A percentile compares a stretch with the other conserved stretches of the same genome.
Evolutionary conservation across 2,329 filamentous ascomycete genomes (phyloP).

Genomic region (Neophaeococcomyces aloes): DNA sequence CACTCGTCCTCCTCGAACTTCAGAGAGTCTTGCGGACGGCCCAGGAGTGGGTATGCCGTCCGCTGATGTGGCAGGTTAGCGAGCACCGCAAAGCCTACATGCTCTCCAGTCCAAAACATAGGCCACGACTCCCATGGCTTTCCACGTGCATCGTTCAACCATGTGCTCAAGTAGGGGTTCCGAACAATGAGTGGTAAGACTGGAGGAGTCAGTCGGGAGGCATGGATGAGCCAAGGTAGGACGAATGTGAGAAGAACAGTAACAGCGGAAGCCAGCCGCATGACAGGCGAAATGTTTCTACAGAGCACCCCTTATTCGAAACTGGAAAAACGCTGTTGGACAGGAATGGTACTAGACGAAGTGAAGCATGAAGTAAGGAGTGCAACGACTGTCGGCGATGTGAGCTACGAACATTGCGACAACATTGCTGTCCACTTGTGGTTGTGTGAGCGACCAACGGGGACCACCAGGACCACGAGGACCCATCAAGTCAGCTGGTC

Average conservation of each 20-base stretch:
- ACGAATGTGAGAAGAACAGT: slow-evolving; percentile 12
- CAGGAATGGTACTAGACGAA: background rate
- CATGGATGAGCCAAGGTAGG: slow-evolving; percentile 8
- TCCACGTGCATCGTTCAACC: slow-evolving; percentile 57
- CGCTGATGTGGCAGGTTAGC: slow-evolving; percentile 51
- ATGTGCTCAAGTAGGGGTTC: slow-evolving; percentile 63
- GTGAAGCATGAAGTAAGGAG: no score
- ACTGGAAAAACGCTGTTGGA: background rate
- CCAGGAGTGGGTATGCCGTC: slow-evolving; percentile 53
- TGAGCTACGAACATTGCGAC: no score
- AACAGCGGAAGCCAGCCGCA: slow-evolving; percentile 21
- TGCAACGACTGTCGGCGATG: no score
- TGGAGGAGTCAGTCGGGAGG: slow-evolving; percentile 38
- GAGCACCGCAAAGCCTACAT: slow-evolving; percentile 55
- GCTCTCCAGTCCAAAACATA: slow-evolving; percentile 68
- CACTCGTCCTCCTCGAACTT: slow-evolving; percentile 53
- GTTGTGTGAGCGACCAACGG: no score
- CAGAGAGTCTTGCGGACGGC: slow-evolving; percentile 55
- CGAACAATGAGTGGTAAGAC: slow-evolving; percentile 62
- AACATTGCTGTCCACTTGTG: no score
- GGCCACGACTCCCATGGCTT: slow-evolving; percentile 76
- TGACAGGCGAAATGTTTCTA: slow-evolving; percentile 8
- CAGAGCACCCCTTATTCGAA: background rate
- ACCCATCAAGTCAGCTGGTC: no score
- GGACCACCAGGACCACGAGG: no score